These are phyloP conservation scores for Arabidopsis lyrata DNA, from an alignment of 441 rosid species.

Conservation along the genomic window DNA sequence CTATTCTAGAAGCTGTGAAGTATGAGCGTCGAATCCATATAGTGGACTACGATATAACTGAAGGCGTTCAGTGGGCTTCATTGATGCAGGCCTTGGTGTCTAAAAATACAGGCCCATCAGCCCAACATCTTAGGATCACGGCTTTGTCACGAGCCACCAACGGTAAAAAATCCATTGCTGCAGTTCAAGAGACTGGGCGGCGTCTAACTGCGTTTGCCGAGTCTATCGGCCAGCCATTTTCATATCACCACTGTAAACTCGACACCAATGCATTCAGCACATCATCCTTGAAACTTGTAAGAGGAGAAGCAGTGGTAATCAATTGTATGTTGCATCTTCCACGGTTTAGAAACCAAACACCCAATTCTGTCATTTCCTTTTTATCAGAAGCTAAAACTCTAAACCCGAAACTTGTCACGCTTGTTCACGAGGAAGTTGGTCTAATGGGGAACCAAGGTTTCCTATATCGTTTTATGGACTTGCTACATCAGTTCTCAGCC, in stretches of 20 bases:
- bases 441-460: constrained; percentile 58
- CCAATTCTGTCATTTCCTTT: constrained; percentile 67
- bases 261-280: constrained; percentile 64
- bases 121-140: constrained; percentile 79
- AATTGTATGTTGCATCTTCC: constrained; percentile 87
- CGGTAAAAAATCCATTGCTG: constrained; percentile 57
- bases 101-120: constrained; percentile 55
- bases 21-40: constrained; percentile 68
- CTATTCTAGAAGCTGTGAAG: constrained; percentile 70
- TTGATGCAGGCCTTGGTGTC: constrained; percentile 80
- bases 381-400: constrained; percentile 58
- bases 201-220: constrained; percentile 69
- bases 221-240: constrained; percentile 76
- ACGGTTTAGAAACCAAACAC: constrained; percentile 60
- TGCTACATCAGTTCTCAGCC: constrained; percentile 83
- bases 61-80: constrained; percentile 90
- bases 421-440: constrained; percentile 75
- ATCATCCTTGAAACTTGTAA: constrained; percentile 57
- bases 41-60: constrained; percentile 80
- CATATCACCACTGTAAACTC: constrained; percentile 70
- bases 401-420: constrained; percentile 60
- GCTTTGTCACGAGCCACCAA: constrained; percentile 64
- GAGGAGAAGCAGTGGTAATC: constrained; percentile 74
- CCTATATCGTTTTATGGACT: constrained; percentile 72
- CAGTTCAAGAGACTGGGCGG: constrained; percentile 80